phyloP scores from a whole-genome alignment of 768 basidiomycete species.

The Strobilomyces dryophilus region DNA sequence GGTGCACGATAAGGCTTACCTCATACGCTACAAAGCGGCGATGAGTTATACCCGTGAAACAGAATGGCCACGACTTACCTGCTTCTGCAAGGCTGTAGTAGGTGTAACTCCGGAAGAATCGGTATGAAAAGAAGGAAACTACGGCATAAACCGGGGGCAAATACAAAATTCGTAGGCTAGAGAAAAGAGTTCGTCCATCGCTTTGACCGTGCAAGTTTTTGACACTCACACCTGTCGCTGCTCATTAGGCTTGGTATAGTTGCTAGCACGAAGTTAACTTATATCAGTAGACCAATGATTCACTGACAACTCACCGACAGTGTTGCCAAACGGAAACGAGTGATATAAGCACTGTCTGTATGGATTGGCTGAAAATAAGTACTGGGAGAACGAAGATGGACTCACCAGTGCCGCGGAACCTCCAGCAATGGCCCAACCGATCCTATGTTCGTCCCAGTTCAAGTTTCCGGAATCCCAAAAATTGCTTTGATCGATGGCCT shows the following conservation, averaged over 20 bases:
- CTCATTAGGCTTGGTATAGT: conserved; percentile 65
- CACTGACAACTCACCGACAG: conserved; percentile 47
- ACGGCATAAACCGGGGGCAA: conserved; percentile 82
- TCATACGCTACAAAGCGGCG: conserved; percentile 52
- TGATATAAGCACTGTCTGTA: conserved; percentile 61
- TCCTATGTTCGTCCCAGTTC: conserved; percentile 59
- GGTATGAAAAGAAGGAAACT: conserved; percentile 83
- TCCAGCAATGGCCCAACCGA: conserved; percentile 74
- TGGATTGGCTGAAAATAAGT: background rate
- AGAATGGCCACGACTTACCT: conserved; percentile 32
- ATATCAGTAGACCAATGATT: background rate
- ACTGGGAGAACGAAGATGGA: conserved; percentile 4
- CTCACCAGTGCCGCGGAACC: conserved; percentile 53
- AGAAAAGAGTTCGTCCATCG: background rate
- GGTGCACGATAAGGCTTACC: conserved; percentile 35
- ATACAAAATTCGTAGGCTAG: conserved; percentile 72
- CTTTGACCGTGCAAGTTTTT: background rate
- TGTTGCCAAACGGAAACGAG: conserved; percentile 52
- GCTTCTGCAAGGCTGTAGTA: conserved; percentile 52
- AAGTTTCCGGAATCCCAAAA: conserved; percentile 56
- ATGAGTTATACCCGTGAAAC: conserved; percentile 25
- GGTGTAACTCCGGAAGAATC: conserved; percentile 76
- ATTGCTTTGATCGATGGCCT: conserved; percentile 49
- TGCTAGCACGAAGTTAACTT: conserved; percentile 38
- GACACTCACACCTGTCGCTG: conserved; percentile 74